Base-by-base conservation (phyloP, 192 early-diverging fungal species). In the Chytriomyces sp. region DNA sequence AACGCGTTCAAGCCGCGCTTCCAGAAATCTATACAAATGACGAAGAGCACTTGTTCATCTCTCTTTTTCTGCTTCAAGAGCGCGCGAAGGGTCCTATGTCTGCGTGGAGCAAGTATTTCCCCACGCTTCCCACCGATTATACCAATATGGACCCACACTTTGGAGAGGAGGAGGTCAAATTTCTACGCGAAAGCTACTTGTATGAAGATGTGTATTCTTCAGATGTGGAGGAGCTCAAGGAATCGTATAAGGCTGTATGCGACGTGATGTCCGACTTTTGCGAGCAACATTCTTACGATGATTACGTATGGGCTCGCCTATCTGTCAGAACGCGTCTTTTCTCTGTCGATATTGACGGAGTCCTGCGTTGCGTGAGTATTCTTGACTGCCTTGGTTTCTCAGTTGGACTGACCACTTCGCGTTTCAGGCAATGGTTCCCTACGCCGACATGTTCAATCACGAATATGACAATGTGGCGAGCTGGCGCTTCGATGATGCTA, bases 401-500 rank as follows among this genome's bases (percentile, higher is more conserved):
- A n/a, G 17, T 0, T 49, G n/a, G n/a, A 22, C 44, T 49, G 44
- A n/a, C 44, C 44, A 3, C 44, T 3, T 0, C 44, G 3, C 22
- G 22, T 22, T 49, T 2, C 44, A 49, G 44, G 22, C 44, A 49
- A 49, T 49, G 44, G 44, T 49, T 22, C 44, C 44, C 14, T 49
- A n/a, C 22, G 44, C 44, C 14, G 44, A 49, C 44, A 49, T 49
- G 44, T 49, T 49, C 22, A 49, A 49, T 49, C 44, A 49, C 44
- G 44, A 49, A 14, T 49, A 14, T 49, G 44, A 49, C 14, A 49
- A 49, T 49, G 44, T 49, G 17, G 44, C 44, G 22, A 49, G 17
- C 44, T 49, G 44, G 44, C 44, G 44, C 44, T 49, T 49, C 22
- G 44, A 49, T 49, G 44, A 49, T 49, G 44, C 44, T 49, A 49